Conservation (phyloP, 148 eudicot genomes). For the Silene conica region DNA sequence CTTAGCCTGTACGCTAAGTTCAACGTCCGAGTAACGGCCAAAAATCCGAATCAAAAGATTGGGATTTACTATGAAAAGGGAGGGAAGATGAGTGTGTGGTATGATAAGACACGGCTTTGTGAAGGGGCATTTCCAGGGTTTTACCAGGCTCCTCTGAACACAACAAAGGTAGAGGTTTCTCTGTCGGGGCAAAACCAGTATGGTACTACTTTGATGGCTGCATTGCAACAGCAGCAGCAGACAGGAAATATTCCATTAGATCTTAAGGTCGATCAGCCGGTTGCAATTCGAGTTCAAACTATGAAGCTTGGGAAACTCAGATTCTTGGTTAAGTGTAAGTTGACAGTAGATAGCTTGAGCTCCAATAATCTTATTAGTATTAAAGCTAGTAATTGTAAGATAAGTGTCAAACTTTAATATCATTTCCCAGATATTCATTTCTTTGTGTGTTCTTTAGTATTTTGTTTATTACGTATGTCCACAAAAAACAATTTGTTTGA, state of each 20-base stretch:
- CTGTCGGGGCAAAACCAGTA: constrained; percentile 66
- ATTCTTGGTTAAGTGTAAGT: constrained; percentile 51
- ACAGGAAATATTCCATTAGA: constrained; percentile 72
- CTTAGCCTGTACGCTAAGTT: constrained; percentile 75
- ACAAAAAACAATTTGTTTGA: no score
- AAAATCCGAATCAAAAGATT: constrained; percentile 73
- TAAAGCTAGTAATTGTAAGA: constrained; percentile 64
- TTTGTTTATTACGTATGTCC: not conserved
- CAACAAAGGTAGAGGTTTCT: constrained; percentile 41
- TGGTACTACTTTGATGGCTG: constrained; percentile 59
- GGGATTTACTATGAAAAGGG: constrained; percentile 80
- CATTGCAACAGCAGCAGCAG: constrained; percentile 65
- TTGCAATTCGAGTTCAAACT: constrained; percentile 53
- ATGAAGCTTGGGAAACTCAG: constrained; percentile 64
- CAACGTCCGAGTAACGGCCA: constrained; percentile 60
- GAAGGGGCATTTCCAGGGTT: constrained; percentile 58
- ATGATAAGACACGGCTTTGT: constrained; percentile 61
- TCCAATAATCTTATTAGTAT: constrained; percentile 55
- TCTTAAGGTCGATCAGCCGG: constrained; percentile 65
- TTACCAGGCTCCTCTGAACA: constrained; percentile 71
- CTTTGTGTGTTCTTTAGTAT: not conserved
- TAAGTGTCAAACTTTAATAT: constrained; percentile 48
- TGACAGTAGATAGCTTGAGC: constrained; percentile 64
- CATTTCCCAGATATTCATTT: not conserved
- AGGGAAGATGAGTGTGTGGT: constrained; percentile 71